These are phyloP conservation scores for Hortiboletus campestris DNA, from an alignment of 768 basidiomycete genomes.

Conservation along the genomic window DNA sequence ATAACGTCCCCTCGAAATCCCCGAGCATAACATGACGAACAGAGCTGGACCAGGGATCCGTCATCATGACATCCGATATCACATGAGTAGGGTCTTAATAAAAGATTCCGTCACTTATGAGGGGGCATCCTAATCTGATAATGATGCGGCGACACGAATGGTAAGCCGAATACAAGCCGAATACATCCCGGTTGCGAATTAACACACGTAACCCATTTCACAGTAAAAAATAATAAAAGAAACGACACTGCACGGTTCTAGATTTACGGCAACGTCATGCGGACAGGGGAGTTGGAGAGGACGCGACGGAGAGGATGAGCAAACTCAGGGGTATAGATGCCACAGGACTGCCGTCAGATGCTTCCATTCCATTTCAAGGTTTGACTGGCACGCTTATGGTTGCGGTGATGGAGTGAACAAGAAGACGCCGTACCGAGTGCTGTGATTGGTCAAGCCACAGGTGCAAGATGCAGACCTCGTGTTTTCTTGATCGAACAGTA, in stretches of 20 bases:
- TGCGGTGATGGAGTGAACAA: slow-evolving; percentile 20
- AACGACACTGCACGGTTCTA: background rate
- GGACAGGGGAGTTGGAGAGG: background rate
- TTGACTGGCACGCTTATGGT: slow-evolving; percentile 20
- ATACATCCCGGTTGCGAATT: background rate
- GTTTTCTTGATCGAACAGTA: slow-evolving; percentile 5
- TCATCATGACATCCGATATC: background rate
- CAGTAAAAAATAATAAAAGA: background rate
- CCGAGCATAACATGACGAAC: background rate
- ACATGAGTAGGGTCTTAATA: background rate
- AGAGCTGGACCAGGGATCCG: background rate
- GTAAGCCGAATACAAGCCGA: background rate
- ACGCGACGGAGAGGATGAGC: background rate
- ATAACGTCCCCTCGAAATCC: background rate
- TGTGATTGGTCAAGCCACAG: slow-evolving; percentile 10
- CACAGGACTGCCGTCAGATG: slow-evolving; percentile 8
- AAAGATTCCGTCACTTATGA: slow-evolving; percentile 8
- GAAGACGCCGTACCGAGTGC: background rate
- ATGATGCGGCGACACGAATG: slow-evolving; percentile 5
- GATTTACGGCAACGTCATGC: background rate
- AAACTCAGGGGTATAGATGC: background rate
- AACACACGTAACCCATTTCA: background rate
- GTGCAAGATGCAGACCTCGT: slow-evolving; percentile 4
- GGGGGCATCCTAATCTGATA: slow-evolving; percentile 8
- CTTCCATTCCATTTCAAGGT: slow-evolving; percentile 28